phyloP scores from a whole-genome alignment of 352 stramenopile species.

The Phytopythium ostracodes region DNA sequence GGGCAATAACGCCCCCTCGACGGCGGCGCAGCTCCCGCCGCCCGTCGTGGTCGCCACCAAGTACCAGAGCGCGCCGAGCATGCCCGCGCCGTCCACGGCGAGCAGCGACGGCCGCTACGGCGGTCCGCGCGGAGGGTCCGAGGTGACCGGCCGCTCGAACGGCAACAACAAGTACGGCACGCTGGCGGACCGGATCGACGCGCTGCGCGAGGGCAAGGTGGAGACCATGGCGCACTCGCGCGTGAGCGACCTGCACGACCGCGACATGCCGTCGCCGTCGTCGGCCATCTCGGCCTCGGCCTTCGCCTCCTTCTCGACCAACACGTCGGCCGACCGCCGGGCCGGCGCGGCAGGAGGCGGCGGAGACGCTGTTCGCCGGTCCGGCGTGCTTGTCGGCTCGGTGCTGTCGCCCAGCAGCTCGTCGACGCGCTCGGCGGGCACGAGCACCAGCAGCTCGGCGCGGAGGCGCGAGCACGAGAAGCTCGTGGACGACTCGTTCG shows the following conservation, averaged over 20 bases:
- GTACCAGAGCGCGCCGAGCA: slow-evolving; percentile 20
- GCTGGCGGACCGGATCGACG: slow-evolving; percentile 60
- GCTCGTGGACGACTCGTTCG: slow-evolving; percentile 26
- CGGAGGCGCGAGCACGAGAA: slow-evolving; percentile 14
- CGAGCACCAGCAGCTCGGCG: slow-evolving; percentile 13
- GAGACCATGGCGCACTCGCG: slow-evolving; percentile 42
- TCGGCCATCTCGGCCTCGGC: slow-evolving; percentile 2
- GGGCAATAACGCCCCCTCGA: slow-evolving; percentile 9
- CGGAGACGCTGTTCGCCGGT: slow-evolving; percentile 11
- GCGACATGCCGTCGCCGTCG: slow-evolving; percentile 10
- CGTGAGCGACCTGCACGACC: slow-evolving; percentile 31
- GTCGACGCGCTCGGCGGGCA: slow-evolving; percentile 9
- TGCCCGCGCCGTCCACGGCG: slow-evolving; percentile 8
- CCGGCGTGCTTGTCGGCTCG: slow-evolving; percentile 28
- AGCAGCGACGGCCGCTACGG: slow-evolving; percentile 4
- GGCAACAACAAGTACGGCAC: slow-evolving; percentile 26
- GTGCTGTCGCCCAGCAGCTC: slow-evolving; percentile 35
- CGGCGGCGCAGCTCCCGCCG: slow-evolving; percentile 13
- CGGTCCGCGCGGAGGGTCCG: background rate
- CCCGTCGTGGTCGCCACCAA: slow-evolving; percentile 23
- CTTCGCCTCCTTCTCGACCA: slow-evolving; percentile 7
- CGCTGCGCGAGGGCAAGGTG: slow-evolving; percentile 39
- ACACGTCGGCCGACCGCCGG: slow-evolving; percentile 14
- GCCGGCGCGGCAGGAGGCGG: slow-evolving; percentile 5
- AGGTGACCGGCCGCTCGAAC: background rate